Evolutionary conservation across 75 land plant species (phyloP), one percentile per base, ranked within the genome.

Genomic region (Picea sitchensis): DNA sequence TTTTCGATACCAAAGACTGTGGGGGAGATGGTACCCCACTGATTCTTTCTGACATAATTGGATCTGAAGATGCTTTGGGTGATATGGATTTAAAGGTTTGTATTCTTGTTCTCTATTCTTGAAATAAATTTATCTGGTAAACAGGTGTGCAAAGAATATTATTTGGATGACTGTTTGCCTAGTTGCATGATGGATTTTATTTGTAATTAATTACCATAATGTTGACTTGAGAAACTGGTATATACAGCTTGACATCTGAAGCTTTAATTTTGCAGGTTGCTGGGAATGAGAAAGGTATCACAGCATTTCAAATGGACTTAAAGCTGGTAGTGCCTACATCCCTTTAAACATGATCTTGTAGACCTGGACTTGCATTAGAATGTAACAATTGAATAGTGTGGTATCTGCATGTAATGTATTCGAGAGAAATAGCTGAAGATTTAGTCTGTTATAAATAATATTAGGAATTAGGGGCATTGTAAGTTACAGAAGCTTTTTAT

Each of bases 271-370:
- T 84, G 73, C 87, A 97, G 99, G 90, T 97, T 83, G 98, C 99
- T 84, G 99, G 99, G 75, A 90, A 84, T 84, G 95, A 92, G 81
- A 75, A 76, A 78, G 94, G 92, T 15, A 83, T 96, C 59, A 97
- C 99, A 62, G 98, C 99, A 75, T 97, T 97, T 81, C 99, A 97
- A 80, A 93, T 97, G 98, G 99, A 97, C 84, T 90, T 97, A 58
- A 97, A 97, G 96, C 96, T 95, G 12, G 23, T 14, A 41, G 17
- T 59, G 51, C 23, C n/a, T 30, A 38, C 65, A 58, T 31, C 38
- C 61, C 15, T 79, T 79, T 67, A 71, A n/a, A 30, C 18, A 21
- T 34, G 73, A 20, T 5, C 11, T 26, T 23, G 4, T 26, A 54
- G 2, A 58, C 32, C n/a, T 18, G 12, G 8, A 20, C 13, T 71